Percentiles rank a stretch among this genome's conserved stretches.
Evolutionary conservation across 192 early-diverging fungal genomes (phyloP).

Genomic region (Haplosporangium gracile): DNA sequence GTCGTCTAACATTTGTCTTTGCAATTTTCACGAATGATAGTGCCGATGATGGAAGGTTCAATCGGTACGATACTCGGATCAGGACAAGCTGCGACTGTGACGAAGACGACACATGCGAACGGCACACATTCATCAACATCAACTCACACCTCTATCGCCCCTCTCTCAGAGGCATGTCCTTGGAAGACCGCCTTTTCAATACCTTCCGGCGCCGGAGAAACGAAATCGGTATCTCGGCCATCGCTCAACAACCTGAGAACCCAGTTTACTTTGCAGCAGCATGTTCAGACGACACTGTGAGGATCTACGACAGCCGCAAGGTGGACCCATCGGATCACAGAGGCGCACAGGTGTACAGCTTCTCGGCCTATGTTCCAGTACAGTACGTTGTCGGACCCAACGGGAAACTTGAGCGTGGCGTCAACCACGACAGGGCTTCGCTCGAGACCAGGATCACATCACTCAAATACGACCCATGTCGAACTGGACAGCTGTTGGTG

Average conservation of each 20-base stretch:
- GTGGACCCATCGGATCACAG: slow-evolving; percentile 26
- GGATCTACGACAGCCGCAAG: slow-evolving; percentile 61
- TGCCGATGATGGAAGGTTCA: slow-evolving; percentile 60
- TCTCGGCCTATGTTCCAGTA: slow-evolving; percentile 45
- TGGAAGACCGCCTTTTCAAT: slow-evolving; percentile 3
- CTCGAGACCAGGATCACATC: slow-evolving; percentile 51
- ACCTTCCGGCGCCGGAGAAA: slow-evolving; percentile 5
- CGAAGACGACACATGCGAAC: slow-evolving; percentile 26
- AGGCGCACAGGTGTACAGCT: slow-evolving; percentile 52
- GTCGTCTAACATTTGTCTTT: no score
- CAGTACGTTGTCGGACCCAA: slow-evolving; percentile 2
- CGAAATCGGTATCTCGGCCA: slow-evolving; percentile 57
- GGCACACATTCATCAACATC: slow-evolving; percentile 58
- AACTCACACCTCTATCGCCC: slow-evolving; percentile 18
- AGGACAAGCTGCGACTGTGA: slow-evolving; percentile 52
- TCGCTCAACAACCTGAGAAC: slow-evolving; percentile 59
- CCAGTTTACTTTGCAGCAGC: slow-evolving; percentile 63
- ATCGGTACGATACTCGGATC: slow-evolving; percentile 60
- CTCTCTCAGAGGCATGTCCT: background rate
- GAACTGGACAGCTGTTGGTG: slow-evolving; percentile 57
- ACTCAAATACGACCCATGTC: slow-evolving; percentile 57
- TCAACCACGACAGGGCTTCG: slow-evolving; percentile 3
- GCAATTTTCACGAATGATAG: slow-evolving; percentile 5
- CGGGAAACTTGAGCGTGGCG: slow-evolving; percentile 17
- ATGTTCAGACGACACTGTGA: slow-evolving; percentile 61